phyloP scores from a whole-genome alignment of 257 asterid species.

The Solanum appendiculatum region DNA sequence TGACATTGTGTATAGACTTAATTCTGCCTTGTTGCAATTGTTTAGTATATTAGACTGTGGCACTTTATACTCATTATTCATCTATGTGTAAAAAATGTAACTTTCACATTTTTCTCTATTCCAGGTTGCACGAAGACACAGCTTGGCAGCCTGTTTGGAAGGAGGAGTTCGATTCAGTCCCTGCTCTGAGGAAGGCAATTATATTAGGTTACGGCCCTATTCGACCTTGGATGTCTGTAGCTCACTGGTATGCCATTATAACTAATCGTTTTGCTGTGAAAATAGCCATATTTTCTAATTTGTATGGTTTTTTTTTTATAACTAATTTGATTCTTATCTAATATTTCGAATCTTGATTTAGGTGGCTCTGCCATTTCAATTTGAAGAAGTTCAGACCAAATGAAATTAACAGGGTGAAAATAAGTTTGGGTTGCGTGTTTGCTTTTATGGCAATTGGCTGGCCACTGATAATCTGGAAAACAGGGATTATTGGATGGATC shows the following conservation, averaged over 20 bases:
- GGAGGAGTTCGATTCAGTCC: conserved; percentile 50
- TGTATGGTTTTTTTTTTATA: background rate
- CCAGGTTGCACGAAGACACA: conserved; percentile 89
- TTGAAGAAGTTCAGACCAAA: conserved; percentile 77
- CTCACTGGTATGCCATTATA: conserved; percentile 58
- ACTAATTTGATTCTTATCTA: background rate
- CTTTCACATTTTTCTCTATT: conserved; percentile 1
- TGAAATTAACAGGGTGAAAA: conserved; percentile 85
- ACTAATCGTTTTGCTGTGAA: background rate
- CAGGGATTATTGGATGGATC: conserved; percentile 86
- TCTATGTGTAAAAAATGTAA: background rate
- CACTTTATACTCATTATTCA: background rate
- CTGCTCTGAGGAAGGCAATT: conserved; percentile 63
- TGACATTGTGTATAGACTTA: background rate
- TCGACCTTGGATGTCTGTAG: conserved; percentile 87
- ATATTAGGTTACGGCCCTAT: conserved; percentile 72
- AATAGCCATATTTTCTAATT: background rate
- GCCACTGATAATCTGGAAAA: conserved; percentile 71
- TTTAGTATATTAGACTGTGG: background rate
- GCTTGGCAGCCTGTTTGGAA: conserved; percentile 77
- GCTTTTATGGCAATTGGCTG: conserved; percentile 96
- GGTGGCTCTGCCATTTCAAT: conserved; percentile 76
- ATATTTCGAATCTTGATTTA: conserved; percentile 11
- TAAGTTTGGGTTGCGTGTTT: conserved; percentile 85
- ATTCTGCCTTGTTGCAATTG: background rate